phyloP scores from a whole-genome alignment of 371 early-diverging fungal genomes.

The Mucor ambiguus region DNA sequence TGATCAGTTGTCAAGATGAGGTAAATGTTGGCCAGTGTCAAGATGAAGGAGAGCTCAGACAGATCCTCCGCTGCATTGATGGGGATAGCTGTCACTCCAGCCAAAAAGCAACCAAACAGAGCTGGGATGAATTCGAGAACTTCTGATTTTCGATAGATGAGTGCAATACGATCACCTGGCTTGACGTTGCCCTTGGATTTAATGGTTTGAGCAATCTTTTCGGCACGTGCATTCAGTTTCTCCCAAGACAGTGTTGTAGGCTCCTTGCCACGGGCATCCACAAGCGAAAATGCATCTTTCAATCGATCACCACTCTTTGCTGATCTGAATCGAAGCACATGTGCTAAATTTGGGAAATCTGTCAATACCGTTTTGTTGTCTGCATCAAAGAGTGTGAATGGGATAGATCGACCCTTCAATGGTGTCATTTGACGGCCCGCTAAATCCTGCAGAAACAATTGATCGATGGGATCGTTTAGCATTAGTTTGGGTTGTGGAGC shows the following conservation, averaged over 20 bases:
- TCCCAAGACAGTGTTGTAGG: slow-evolving; percentile 69
- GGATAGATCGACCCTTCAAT: slow-evolving; percentile 20
- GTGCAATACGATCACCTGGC: slow-evolving; percentile 72
- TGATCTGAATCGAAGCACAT: slow-evolving; percentile 64
- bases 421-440: slow-evolving; percentile 46
- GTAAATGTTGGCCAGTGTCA: slow-evolving; percentile 65
- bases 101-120: slow-evolving; percentile 78
- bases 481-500: slow-evolving; percentile 35
- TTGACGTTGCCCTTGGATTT: slow-evolving; percentile 56
- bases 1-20: slow-evolving; percentile 82
- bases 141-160: slow-evolving; percentile 83
- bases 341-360: slow-evolving; percentile 55
- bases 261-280: slow-evolving; percentile 80
- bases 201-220: slow-evolving; percentile 67
- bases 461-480: slow-evolving; percentile 34
- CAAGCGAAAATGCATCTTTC: slow-evolving; percentile 63
- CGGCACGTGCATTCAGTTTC: slow-evolving; percentile 71
- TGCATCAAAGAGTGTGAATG: slow-evolving; percentile 23
- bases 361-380: slow-evolving; percentile 36
- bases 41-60: slow-evolving; percentile 75
- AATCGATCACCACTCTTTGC: slow-evolving; percentile 38
- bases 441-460: slow-evolving; percentile 35
- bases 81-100: slow-evolving; percentile 85
- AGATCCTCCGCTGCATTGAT: slow-evolving; percentile 80
- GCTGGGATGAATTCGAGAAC: slow-evolving; percentile 79